Evolutionary conservation across 2,329 filamentous ascomycete species (phyloP), one percentile per base, ranked within the genome.

Genomic region (Diplodia sapinea): DNA sequence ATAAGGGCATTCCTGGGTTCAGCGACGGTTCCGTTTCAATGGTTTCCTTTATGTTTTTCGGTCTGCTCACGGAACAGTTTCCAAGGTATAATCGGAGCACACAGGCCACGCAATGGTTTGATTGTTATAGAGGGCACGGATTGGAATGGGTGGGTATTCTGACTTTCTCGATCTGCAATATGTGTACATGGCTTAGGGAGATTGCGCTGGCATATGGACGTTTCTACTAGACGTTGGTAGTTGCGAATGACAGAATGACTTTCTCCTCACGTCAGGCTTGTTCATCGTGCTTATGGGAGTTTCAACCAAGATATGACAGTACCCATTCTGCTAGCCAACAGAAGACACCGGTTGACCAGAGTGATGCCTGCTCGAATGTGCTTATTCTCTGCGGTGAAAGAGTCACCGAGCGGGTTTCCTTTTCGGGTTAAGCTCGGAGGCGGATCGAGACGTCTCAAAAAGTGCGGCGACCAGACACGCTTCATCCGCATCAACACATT

Each of bases 71-170:
- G 59, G 20, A 29, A 11, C 26, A n/a, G 11, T 51, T 33, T 63
- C 11, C 50, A 47, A 31, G 13, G 17, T 12, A 20, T 49, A 43
- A 38, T 11, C 23, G 12, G 38, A 59, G 20, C 36, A 23, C 13
- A 23, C 31, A 36, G 36, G 43, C 26, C 26, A 63, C 40, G 31
- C 33, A 31, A 8, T 56, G n/a, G 43, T n/a, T 63, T 52, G 20
- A 20, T n/a, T 63, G 59, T 63, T 63, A 63, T 63, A 63, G 59
- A 63, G 31, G 59, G 59, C 15, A 51, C n/a, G 59, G 59, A 51
- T 23, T 13, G 29, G 59, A 36, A 38, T 40, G 43, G 59, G 59
- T 26, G 59, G 59, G 59, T 17, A 51, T 13, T 29, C 12, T 63
- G 43, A 29, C 31, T 63, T 61, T 56, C 50, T 63, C 59, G 59